A percentile compares a stretch with the other conserved stretches of the same genome.
Evolutionary conservation across 2,329 filamentous ascomycete species (phyloP).

Genomic region (Aspergillus felis): DNA sequence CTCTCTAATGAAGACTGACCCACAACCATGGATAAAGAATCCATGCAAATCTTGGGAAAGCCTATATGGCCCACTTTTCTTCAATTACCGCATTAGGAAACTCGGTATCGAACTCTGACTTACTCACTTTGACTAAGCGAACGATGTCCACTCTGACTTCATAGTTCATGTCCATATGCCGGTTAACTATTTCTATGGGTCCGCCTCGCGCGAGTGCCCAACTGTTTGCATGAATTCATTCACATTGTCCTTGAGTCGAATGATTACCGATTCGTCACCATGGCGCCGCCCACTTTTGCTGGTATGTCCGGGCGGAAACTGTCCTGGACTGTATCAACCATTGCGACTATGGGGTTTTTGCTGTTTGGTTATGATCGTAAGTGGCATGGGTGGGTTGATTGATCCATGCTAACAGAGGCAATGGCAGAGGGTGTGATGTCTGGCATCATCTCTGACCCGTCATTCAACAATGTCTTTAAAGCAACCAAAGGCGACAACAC

Average conservation of each 20-base stretch:
- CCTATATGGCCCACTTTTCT: not conserved
- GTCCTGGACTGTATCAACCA: conserved; percentile 55
- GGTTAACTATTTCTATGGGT: not conserved
- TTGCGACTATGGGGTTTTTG: conserved; percentile 61
- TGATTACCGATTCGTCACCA: conserved; percentile 20
- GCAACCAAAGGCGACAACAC: conserved; percentile 36
- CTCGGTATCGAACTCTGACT: not conserved
- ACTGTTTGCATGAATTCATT: not conserved
- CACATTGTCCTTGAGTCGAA: not conserved
- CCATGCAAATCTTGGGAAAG: not conserved
- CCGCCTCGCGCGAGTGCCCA: not conserved
- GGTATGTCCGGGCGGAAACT: conserved; percentile 58
- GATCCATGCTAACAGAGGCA: not conserved
- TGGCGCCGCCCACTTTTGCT: conserved; percentile 52
- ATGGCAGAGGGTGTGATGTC: conserved; percentile 37
- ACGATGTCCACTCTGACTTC: not conserved
- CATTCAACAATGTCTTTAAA: conserved; percentile 33
- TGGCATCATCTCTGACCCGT: conserved; percentile 32
- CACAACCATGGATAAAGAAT: not conserved
- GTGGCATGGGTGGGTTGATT: conserved; percentile 8
- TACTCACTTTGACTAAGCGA: not conserved
- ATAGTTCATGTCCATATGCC: not conserved
- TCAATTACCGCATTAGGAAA: not conserved
- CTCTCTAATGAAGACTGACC: not conserved
- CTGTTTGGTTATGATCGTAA: conserved; percentile 56